phyloP scores from a whole-genome alignment of 768 basidiomycete species.

The Mycena metata region DNA sequence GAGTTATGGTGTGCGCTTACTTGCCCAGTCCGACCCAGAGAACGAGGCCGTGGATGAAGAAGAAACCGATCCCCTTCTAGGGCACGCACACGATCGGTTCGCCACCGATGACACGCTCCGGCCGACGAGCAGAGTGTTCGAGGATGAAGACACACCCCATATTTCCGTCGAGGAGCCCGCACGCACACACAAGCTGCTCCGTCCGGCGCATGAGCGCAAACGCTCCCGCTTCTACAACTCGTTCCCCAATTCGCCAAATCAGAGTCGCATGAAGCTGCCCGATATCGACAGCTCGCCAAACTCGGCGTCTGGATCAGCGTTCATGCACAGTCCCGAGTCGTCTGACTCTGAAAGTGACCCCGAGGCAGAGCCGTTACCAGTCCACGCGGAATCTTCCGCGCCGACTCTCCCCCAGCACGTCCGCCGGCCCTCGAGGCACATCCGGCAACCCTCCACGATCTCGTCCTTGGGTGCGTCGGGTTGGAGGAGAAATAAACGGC shows the following conservation, averaged over 20 bases:
- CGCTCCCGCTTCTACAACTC: conserved; percentile 70
- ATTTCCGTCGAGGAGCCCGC: conserved; percentile 28
- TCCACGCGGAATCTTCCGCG: conserved; percentile 1
- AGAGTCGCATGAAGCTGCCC: conserved; percentile 52
- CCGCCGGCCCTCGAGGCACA: conserved; percentile 14
- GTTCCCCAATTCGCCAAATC: conserved; percentile 72
- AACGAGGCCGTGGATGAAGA: conserved; percentile 38
- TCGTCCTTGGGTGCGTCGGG: conserved; percentile 8
- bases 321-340: conserved; percentile 34
- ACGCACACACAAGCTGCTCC: conserved; percentile 6
- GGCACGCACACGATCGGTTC: conserved; percentile 11
- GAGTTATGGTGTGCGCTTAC: conserved; percentile 91
- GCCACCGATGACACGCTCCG: conserved; percentile 53
- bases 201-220: conserved; percentile 41
- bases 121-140: conserved; percentile 44
- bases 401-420: conserved; percentile 16
- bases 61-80: conserved; percentile 27
- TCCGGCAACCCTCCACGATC: conserved; percentile 25
- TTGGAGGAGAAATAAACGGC: conserved; percentile 43
- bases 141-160: conserved; percentile 37
- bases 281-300: conserved; percentile 38
- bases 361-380: conserved; percentile 30
- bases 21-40: conserved; percentile 76
- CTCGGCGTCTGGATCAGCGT: conserved; percentile 39
- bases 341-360: conserved; percentile 46